Evolutionary conservation across 768 basidiomycete species (phyloP), one percentile per base, ranked within the genome.

Genomic region (Mycena rosella): DNA sequence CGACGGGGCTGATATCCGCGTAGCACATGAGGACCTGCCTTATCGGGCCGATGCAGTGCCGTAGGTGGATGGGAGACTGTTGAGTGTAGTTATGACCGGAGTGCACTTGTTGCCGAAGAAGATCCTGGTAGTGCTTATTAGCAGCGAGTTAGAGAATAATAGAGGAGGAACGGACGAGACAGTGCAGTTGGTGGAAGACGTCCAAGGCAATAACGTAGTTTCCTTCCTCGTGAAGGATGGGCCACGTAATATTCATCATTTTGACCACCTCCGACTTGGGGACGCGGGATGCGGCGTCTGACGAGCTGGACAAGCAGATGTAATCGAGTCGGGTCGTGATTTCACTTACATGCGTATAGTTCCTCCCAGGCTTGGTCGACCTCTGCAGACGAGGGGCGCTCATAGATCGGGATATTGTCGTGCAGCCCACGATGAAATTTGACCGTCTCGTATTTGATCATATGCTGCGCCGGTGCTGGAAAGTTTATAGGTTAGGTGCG

Each of bases 131-230:
- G 18, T 32, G 22, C 17, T 5, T 27, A 29, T 42, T 10, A 60
- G 20, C n/a, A 34, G 44, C 32, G 29, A 22, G 6, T 44, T 5
- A 67, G n/a, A 8, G 8, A 20, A 20, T 27, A 5, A 29, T 13
- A 5, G 17, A n/a, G 30, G 6, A 9, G n/a, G 42, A n/a, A 57
- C 53, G 13, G 11, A 74, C 73, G 40, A 74, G 57, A 57, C 73
- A 74, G 62, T 74, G 73, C 22, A 74, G 54, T 38, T 72, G 69
- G 29, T 74, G 73, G 30, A 74, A 74, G 13, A 73, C 72, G 20
- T 74, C 72, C 27, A 62, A 42, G 18, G 68, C 69, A 18, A 73
- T 55, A 18, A 74, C 53, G 55, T 74, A 67, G 52, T 66, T 71
- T 6, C 64, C 69, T 26, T 68, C 51, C 36, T 72, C 69, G 40